Conservation (phyloP, 176 grass and related monocot genomes). For the Guadua angustifolia region DNA sequence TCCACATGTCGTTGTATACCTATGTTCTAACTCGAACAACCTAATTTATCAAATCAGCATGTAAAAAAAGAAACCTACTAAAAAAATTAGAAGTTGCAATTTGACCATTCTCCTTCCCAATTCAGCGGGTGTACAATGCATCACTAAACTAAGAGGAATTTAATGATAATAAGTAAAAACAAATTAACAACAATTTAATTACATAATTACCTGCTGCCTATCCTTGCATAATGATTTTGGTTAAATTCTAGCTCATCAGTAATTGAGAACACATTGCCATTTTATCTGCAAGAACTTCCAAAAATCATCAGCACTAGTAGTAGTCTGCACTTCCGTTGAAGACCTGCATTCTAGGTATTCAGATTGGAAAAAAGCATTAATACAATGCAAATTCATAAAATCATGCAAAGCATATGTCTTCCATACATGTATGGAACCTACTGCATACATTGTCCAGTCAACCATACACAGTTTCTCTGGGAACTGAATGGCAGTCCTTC, state of each 20-base stretch:
- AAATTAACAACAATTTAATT: neutral
- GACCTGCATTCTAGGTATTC: slow-evolving; percentile 11
- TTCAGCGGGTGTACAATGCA: neutral
- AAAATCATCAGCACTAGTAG: neutral
- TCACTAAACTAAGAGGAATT: neutral
- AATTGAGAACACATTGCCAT: slow-evolving; percentile 22
- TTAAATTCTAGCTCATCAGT: neutral
- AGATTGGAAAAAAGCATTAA: slow-evolving; percentile 14
- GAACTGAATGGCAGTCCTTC: neutral
- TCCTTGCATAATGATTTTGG: slow-evolving; percentile 13
- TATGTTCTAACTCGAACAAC: slow-evolving; percentile 12
- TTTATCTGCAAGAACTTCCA: slow-evolving; percentile 19
- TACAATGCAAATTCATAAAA: slow-evolving; percentile 21
- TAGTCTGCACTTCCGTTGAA: slow-evolving; percentile 27
- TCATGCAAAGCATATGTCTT: neutral
- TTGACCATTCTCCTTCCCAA: neutral
- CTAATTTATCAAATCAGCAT: neutral
- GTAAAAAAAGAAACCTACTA: slow-evolving; percentile 21
- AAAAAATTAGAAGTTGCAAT: slow-evolving; percentile 2
- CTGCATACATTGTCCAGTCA: neutral
- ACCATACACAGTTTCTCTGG: neutral
- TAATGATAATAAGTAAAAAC: slow-evolving; percentile 2
- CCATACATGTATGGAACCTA: slow-evolving; percentile 5
- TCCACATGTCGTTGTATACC: neutral
- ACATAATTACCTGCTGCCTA: slow-evolving; percentile 15